These are phyloP conservation scores for Alternaria ventricosa DNA, from an alignment of 2,329 filamentous ascomycete genomes.

Conservation along the genomic window DNA sequence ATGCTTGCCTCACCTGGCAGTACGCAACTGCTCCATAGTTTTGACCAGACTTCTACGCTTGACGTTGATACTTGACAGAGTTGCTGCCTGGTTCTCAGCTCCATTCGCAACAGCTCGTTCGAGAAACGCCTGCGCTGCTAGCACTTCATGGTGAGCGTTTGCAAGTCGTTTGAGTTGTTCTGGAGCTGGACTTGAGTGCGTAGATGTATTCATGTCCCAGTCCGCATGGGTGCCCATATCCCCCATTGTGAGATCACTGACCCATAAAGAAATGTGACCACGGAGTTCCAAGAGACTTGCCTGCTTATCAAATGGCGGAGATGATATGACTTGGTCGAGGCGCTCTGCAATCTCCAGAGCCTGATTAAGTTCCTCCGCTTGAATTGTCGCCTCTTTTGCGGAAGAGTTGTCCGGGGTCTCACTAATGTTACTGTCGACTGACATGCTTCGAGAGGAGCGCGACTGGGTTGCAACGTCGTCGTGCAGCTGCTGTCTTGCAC, in stretches of 20 bases:
- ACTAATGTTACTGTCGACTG: constrained; percentile 13
- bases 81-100: constrained; percentile 14
- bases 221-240: constrained; percentile 20
- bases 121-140: constrained; percentile 32
- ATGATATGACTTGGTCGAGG: constrained; percentile 74
- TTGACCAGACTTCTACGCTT: constrained; percentile 14
- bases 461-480: constrained; percentile 4
- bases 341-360: constrained; percentile 69
- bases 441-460: constrained; percentile 18
- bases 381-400: constrained; percentile 45
- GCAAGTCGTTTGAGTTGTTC: constrained; percentile 21
- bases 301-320: constrained; percentile 73
- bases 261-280: constrained; percentile 76
- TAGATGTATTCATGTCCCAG: constrained; percentile 17
- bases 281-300: constrained; percentile 71
- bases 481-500: constrained; percentile 38
- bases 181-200: background rate
- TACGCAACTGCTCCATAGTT: background rate
- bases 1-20: background rate
- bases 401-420: constrained; percentile 9
- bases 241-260: constrained; percentile 68
- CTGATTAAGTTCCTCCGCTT: constrained; percentile 61
- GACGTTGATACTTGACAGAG: constrained; percentile 24
- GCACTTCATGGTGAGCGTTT: constrained; percentile 29
- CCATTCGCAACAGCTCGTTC: constrained; percentile 31